These are phyloP conservation scores for Rhynchosporium agropyri DNA, from an alignment of 2,329 filamentous ascomycete species.

Conservation along the genomic window DNA sequence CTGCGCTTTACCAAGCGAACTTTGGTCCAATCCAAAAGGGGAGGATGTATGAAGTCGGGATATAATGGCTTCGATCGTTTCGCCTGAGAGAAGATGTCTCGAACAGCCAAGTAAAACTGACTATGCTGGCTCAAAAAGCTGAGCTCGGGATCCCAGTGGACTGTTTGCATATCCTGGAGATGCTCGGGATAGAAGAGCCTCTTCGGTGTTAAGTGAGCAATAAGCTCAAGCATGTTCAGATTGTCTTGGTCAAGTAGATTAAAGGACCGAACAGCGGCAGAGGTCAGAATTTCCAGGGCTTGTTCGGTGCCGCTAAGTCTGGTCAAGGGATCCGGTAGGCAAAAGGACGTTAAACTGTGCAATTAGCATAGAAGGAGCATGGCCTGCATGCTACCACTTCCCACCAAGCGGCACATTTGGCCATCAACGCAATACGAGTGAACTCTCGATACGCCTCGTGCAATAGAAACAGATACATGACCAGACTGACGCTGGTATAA, in stretches of 20 bases:
- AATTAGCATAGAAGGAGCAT: constrained; percentile 56
- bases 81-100: constrained; percentile 17
- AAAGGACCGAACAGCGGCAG: constrained; percentile 51
- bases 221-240: constrained; percentile 42
- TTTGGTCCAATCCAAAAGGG: neutral
- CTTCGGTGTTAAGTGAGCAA: constrained; percentile 42
- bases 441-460: neutral
- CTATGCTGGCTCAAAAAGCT: constrained; percentile 21
- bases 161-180: constrained; percentile 49
- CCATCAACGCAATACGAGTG: constrained; percentile 54
- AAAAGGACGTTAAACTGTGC: constrained; percentile 58
- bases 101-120: constrained; percentile 17
- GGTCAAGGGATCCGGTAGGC: constrained; percentile 41
- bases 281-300: constrained; percentile 54
- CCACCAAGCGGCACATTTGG: constrained; percentile 52
- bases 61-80: constrained; percentile 10
- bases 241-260: constrained; percentile 44
- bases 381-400: constrained; percentile 55
- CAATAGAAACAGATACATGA: constrained; percentile 46
- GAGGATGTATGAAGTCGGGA: constrained; percentile 8
- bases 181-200: constrained; percentile 49
- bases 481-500: constrained; percentile 21
- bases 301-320: constrained; percentile 56
- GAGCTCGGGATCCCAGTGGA: constrained; percentile 32
- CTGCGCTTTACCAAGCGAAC: constrained; percentile 36